Conservation (phyloP, 495 filamentous ascomycete genomes). For the Neurospora sp. region DNA sequence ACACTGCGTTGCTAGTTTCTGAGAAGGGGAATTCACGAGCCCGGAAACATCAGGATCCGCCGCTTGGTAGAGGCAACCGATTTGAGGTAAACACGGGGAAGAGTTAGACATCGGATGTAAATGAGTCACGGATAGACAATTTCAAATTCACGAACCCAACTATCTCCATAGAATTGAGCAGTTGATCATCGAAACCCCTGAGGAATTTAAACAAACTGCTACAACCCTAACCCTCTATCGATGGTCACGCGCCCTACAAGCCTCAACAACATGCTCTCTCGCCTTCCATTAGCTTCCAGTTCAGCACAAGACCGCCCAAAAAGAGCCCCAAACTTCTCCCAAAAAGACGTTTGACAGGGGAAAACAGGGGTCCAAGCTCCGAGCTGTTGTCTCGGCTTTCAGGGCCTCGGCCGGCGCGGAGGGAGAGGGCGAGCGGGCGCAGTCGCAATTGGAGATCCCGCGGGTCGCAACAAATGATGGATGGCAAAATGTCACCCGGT, state of each 20-base stretch:
- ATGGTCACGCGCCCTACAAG: background rate
- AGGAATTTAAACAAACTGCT: background rate
- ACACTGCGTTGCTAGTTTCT: background rate
- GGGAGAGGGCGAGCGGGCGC: background rate
- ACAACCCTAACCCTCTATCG: background rate
- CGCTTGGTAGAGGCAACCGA: background rate
- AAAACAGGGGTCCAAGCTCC: background rate
- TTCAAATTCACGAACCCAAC: background rate
- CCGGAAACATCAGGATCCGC: background rate
- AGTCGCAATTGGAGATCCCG: background rate
- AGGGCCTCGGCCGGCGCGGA: background rate
- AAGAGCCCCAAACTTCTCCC: background rate
- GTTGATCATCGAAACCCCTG: background rate
- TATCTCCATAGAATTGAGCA: background rate
- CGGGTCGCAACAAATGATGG: background rate
- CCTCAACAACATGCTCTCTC: background rate
- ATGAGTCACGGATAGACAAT: background rate
- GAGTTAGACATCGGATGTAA: background rate
- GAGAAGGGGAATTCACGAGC: background rate
- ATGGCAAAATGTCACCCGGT: background rate
- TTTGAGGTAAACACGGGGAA: background rate
- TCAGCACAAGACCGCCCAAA: background rate
- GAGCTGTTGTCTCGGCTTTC: background rate
- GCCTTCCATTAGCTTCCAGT: conserved; percentile 10
- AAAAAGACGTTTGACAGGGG: background rate